phyloP scores from a whole-genome alignment of 2,329 filamentous ascomycete species.

The Cladosporium sp. region DNA sequence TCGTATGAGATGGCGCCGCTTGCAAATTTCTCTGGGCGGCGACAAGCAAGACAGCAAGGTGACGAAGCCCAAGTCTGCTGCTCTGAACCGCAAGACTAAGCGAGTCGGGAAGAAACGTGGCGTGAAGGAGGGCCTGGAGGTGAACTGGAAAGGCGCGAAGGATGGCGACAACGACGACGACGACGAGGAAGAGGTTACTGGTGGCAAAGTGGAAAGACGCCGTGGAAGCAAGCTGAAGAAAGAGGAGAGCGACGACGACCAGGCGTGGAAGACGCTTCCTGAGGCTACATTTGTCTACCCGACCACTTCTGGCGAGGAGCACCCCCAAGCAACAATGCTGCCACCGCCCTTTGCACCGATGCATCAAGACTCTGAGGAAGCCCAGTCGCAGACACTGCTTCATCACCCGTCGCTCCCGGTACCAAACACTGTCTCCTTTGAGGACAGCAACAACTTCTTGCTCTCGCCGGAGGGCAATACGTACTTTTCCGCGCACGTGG shows the following conservation, averaged over 20 bases:
- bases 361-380: not conserved
- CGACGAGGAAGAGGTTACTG: constrained; percentile 18
- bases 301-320: not conserved
- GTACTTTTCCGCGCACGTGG: not conserved
- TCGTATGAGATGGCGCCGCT: constrained; percentile 26
- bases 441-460: not conserved
- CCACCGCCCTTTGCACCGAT: not conserved
- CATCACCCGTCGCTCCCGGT: not conserved
- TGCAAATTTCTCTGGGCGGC: constrained; percentile 19
- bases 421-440: not conserved
- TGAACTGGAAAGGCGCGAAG: constrained; percentile 28
- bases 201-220: not conserved
- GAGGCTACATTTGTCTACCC: not conserved
- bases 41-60: not conserved
- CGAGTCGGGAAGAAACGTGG: constrained; percentile 5
- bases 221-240: constrained; percentile 8
- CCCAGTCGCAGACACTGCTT: not conserved
- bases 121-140: constrained; percentile 25
- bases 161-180: constrained; percentile 13
- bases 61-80: not conserved
- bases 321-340: not conserved
- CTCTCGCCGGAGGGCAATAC: not conserved
- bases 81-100: not conserved
- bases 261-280: constrained; percentile 14
- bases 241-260: constrained; percentile 10